Evolutionary conservation across 2,329 filamentous ascomycete species (phyloP), one percentile per base, ranked within the genome.

Genomic region (Ophiosphaerella korrae): DNA sequence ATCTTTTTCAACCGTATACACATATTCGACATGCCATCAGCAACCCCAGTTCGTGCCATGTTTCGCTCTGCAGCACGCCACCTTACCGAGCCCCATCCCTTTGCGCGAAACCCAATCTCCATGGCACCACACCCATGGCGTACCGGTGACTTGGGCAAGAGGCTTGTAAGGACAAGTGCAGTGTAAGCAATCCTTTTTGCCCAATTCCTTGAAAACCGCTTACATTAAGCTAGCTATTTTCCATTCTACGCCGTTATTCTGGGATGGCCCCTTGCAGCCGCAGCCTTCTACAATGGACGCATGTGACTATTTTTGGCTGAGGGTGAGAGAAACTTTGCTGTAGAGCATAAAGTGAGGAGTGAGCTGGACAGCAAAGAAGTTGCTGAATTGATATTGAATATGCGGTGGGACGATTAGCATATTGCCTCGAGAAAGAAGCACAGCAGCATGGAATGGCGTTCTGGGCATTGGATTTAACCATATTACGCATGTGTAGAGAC

Each of bases 81-180:
- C 53, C 67, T 73, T 55, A 63, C 67, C 3, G 72, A 74, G 43
- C 65, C 70, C 2, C 72, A 74, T 55, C 72, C 72, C 5, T 69
- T 69, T 48, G 64, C 61, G 5, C 67, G 72, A 38, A 67, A 66
- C 52, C 68, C 71, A 1, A 45, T 64, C 1, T 58, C 62, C 46
- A 52, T 57, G 24, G 34, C 56, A 24, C 48, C 69, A 1, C 68
- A 71, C 24, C 35, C 66, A 8, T 61, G 67, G 34, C 57, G 63
- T 34, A 66, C 57, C 12, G 53, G 50, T 8, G 55, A 64, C 31
- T 62, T 68, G 35, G 53, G 55, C 36, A 64, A 59, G 42, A 59
- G 56, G 23, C 2, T 72, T 0, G 47, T 45, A 1, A 53, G 64
- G 32, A 68, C 68, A 6, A 63, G 58, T 16, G 36, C 46, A 26